Base-by-base conservation (phyloP, 345 rosid genomes). In the Salix exigua region DNA sequence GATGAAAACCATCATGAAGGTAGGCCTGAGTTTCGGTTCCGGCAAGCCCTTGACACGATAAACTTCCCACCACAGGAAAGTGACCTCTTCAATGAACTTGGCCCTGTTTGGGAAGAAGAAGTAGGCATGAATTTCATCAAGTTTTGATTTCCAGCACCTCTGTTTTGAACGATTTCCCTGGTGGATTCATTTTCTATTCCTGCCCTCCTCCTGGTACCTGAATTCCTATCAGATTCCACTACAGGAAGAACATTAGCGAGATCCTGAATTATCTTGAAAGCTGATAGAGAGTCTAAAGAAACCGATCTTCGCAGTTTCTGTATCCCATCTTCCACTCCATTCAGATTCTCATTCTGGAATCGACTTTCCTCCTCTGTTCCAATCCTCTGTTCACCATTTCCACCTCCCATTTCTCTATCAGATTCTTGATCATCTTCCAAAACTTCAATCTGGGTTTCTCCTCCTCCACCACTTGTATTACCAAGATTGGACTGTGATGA, bases 231-330 rank as follows among this genome's bases (percentile, higher is more conserved):
- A 23, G 71, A 74, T 50, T 79, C 82, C 63, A 19, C 71, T 65
- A n/a, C 69, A 7, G 75, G 74, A 76, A 61, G 38, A 73, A 75
- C 73, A 64, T 53, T 75, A 3, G 77, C 79, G 10, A 85, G 60
- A 72, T 78, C 83, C 35, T 83, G 72, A 81, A 78, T 85, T 74
- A 85, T 83, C 82, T 85, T 88, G 61, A 76, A 81, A 75, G 87
- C 92, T 1, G 91, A 84, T 51, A 84, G 51, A 31, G 88, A 91
- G 86, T 91, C 89, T 79, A 94, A 66, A 6, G 98, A 94, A 84
- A 88, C 86, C 18, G 96, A 88, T 85, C 98, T 81, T 80, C 95
- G 85, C 79, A 90, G 80, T 46, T 88, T 78, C 72, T 87, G 82
- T 26, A 80, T 25, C 65, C 58, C 88, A 16, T 50, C 74, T 35